phyloP scores from a whole-genome alignment of 2,329 filamentous ascomycete species.

The Beauveria medogensis region DNA sequence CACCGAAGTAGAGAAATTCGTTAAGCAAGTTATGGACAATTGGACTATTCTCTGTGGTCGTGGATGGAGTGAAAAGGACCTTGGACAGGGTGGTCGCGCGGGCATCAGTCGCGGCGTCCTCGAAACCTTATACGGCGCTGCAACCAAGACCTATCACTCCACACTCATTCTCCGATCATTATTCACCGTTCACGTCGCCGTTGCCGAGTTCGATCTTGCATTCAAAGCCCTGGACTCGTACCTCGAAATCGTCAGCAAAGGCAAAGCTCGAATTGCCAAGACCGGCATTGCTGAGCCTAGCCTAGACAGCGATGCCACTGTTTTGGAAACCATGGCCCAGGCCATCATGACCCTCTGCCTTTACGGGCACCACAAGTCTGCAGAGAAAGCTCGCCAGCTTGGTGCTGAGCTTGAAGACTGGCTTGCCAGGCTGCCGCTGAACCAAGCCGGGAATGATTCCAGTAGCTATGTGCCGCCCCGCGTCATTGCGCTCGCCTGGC shows the following conservation, averaged over 20 bases:
- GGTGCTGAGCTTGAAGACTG: conserved; percentile 65
- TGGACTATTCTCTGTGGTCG: conserved; percentile 77
- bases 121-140: conserved; percentile 82
- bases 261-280: conserved; percentile 77
- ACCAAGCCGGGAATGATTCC: conserved; percentile 17
- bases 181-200: conserved; percentile 76
- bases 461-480: conserved; percentile 45
- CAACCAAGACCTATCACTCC: conserved; percentile 92
- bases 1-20: conserved; percentile 72
- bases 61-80: conserved; percentile 70
- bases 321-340: conserved; percentile 71
- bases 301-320: conserved; percentile 69
- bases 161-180: conserved; percentile 78
- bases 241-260: conserved; percentile 76
- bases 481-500: conserved; percentile 64
- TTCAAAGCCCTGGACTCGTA: conserved; percentile 90
- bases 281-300: conserved; percentile 60
- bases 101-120: conserved; percentile 68
- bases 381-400: conserved; percentile 69
- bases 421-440: conserved; percentile 52
- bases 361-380: conserved; percentile 66
- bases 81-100: conserved; percentile 74
- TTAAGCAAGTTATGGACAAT: conserved; percentile 70
- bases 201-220: conserved; percentile 87
- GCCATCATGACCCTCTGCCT: conserved; percentile 74